phyloP scores from a whole-genome alignment of 176 grass and related monocot genomes.

The Cenchrus fungigraminus region DNA sequence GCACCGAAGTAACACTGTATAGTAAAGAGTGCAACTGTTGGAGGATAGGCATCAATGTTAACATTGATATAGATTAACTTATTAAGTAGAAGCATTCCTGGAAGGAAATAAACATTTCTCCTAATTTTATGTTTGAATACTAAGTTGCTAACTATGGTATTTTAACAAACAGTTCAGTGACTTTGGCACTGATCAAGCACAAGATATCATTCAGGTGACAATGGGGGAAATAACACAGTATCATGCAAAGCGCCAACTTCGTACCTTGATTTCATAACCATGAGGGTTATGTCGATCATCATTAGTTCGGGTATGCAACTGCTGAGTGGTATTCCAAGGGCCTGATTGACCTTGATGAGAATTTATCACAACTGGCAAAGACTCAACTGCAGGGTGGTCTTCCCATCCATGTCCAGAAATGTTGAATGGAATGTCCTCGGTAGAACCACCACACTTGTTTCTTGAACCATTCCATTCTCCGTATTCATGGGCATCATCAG shows the following conservation, averaged over 20 bases:
- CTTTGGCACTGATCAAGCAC: neutral
- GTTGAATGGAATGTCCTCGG: conserved; percentile 20
- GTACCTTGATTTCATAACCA: conserved; percentile 46
- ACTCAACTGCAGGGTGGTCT: conserved; percentile 32
- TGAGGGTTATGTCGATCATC: conserved; percentile 27
- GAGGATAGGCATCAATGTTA: neutral
- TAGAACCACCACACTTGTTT: conserved; percentile 16
- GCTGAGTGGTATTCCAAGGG: neutral
- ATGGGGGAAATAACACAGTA: neutral
- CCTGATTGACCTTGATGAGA: conserved; percentile 15
- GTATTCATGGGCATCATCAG: neutral
- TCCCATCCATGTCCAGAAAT: conserved; percentile 33
- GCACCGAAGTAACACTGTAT: neutral
- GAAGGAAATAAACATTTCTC: conserved; percentile 15
- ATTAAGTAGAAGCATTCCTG: neutral
- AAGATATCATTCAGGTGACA: neutral
- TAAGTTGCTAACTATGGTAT: too few species aligned
- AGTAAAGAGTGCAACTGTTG: neutral
- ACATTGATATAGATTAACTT: conserved; percentile 23
- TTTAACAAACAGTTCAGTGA: too few species aligned
- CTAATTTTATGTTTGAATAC: neutral
- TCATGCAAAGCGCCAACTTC: neutral
- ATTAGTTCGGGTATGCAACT: conserved; percentile 5
- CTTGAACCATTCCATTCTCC: neutral
- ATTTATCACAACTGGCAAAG: neutral